These are phyloP conservation scores for Lentinula aciculospora DNA, from an alignment of 768 basidiomycete species.

Conservation along the genomic window DNA sequence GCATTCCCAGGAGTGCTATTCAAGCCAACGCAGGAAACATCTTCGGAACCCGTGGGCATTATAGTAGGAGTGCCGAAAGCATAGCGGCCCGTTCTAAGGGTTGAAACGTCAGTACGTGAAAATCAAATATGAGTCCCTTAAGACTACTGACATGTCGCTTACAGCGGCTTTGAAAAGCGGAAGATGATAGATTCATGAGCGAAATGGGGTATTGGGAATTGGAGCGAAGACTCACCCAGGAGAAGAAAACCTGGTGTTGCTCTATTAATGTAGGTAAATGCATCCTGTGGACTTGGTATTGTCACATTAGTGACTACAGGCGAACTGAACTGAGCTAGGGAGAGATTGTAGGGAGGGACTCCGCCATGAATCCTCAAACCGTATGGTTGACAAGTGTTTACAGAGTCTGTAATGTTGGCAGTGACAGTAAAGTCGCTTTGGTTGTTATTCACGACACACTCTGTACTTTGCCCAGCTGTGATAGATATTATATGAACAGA, in stretches of 20 bases:
- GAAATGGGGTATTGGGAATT: background rate
- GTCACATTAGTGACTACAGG: slow-evolving; percentile 32
- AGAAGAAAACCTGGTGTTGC: slow-evolving; percentile 25
- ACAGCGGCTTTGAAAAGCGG: slow-evolving; percentile 24
- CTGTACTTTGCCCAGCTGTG: slow-evolving; percentile 25
- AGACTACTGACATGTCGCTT: slow-evolving; percentile 34
- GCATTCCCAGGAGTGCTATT: slow-evolving; percentile 22
- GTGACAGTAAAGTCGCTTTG: slow-evolving; percentile 25
- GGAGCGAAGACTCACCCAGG: slow-evolving; percentile 27
- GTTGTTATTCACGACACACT: slow-evolving; percentile 21
- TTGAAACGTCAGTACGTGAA: background rate
- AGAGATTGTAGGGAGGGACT: slow-evolving; percentile 32
- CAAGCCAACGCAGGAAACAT: slow-evolving; percentile 26
- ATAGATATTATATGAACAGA: background rate
- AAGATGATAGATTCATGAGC: background rate
- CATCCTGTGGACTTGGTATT: slow-evolving; percentile 24
- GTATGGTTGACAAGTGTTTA: slow-evolving; percentile 37
- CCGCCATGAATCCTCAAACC: slow-evolving; percentile 33
- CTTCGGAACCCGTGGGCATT: slow-evolving; percentile 18
- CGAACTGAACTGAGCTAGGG: slow-evolving; percentile 25
- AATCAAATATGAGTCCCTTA: too few species aligned
- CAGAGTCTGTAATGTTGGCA: slow-evolving; percentile 25
- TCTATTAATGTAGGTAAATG: slow-evolving; percentile 31
- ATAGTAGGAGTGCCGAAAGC: slow-evolving; percentile 23
- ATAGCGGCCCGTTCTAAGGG: slow-evolving; percentile 32